Evolutionary conservation across 2,329 filamentous ascomycete genomes (phyloP), one percentile per base, ranked within the genome.

Genomic region (Amylocarpus encephaloides): DNA sequence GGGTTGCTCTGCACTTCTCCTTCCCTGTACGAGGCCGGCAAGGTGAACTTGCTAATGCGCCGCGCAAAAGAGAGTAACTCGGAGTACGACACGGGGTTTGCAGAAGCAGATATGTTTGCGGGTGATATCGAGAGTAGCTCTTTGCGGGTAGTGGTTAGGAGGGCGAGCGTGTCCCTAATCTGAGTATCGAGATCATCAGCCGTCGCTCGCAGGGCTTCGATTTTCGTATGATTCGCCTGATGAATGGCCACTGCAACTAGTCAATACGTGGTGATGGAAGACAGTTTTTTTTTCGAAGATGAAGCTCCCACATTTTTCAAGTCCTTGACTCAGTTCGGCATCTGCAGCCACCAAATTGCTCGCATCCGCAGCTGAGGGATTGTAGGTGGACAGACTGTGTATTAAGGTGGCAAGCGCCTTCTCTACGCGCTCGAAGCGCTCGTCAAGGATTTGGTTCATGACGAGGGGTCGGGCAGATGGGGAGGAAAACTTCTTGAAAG

Each of bases 321-420:
- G 73, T 4, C 85, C 81, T 56, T 75, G 71, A 59, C 73, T 77
- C 40, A 94, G 76, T 52, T 84, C 80, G 38, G 76, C 72, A 64
- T 94, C 86, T 19, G 87, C 88, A 6, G 75, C 72, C 15, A 86
- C 73, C 9, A 94, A 79, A 56, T 90, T 85, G 50, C 79, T 72
- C 5, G 85, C 86, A 22, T 83, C 79, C 33, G 74, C 68, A 4
- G 79, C 72, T 6, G 85, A 87, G 0, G 88, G 88, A 62, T 90
- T 88, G 69, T 91, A 92, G 57, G 88, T 86, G 5, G 86, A 77
- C 55, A 94, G 85, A 0, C 87, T 91, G 65, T 90, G 86, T 59
- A 90, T 83, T 32, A 94, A 73, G 26, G 73, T 80, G 11, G 78
- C 76, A 16, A 94, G 72, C 1, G 82, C 80, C 61, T 77, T 79